Evolutionary conservation across 768 basidiomycete species (phyloP), one percentile per base, ranked within the genome.

Genomic region (Phaeotremella skinneri): DNA sequence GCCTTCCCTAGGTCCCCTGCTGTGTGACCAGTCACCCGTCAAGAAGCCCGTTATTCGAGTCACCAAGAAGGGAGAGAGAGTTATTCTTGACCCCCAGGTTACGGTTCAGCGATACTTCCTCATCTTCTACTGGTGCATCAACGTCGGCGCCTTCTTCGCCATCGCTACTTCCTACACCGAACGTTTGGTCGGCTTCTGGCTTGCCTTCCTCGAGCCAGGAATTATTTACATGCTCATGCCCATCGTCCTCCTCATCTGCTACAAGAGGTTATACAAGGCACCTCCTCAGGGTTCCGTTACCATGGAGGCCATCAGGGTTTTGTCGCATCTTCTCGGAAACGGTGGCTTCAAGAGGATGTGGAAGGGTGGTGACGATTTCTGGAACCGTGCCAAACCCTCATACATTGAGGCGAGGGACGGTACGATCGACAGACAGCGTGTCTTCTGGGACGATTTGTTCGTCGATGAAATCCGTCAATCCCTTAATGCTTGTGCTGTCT

Each of bases 401-500:
- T 48, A 65, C 56, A 72, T 74, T 49, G 56, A 59, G 17, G 61
- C 53, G 13, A 26, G 29, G 2, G 64, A 63, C 4, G 68, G 68
- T 7, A 13, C 23, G 11, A 31, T 69, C 32, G 72, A 75, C 43
- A 25, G 47, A 30, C 50, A 27, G 49, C 61, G 58, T 39, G 53
- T 73, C 13, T 58, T 59, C 39, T 76, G 74, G 75, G 75, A 76
- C 62, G 77, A 78, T 61, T 57, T 66, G 20, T 78, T 78, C 51
- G 74, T 76, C 17, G 69, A 70, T 34, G 77, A 78, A 42, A 48
- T 78, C 47, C 55, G 62, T 39, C 59, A 73, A 27, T 66, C 74
- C 2, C 41, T 75, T 37, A 52, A 54, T 16, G 77, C 76, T 4
- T 78, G 76, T 64, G 65, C 64, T 26, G 66, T 75, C 25, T 74